phyloP scores from a whole-genome alignment of 2,329 filamentous ascomycete genomes.

The Claviceps sp. region DNA sequence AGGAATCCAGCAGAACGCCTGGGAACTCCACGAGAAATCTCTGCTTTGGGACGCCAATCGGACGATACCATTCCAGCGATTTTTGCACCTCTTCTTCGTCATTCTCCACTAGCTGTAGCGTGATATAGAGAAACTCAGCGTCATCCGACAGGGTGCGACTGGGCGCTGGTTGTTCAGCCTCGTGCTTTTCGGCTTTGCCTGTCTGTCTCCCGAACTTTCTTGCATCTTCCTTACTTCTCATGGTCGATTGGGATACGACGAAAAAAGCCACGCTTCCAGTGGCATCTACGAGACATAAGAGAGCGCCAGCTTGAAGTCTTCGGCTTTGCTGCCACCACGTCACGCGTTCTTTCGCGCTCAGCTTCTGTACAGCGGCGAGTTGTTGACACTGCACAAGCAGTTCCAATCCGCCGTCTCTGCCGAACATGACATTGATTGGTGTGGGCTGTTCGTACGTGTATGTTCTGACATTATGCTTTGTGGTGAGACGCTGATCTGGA shows the following conservation, averaged over 20 bases:
- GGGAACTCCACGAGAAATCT: slow-evolving; percentile 46
- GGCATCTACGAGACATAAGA: slow-evolving; percentile 35
- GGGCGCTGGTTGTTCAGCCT: background rate
- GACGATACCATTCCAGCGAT: slow-evolving; percentile 17
- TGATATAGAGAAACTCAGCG: slow-evolving; percentile 15
- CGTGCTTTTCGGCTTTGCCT: slow-evolving; percentile 2
- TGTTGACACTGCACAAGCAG: slow-evolving; percentile 32
- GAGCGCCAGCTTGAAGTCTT: slow-evolving; percentile 32
- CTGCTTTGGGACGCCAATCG: slow-evolving; percentile 5
- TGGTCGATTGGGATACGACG: slow-evolving; percentile 18
- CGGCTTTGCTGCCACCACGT: slow-evolving; percentile 39
- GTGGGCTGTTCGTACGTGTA: slow-evolving; percentile 15
- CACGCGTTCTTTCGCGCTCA: slow-evolving; percentile 17
- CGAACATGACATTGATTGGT: slow-evolving; percentile 21
- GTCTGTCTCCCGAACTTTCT: slow-evolving; percentile 9
- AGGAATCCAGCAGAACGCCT: slow-evolving; percentile 42
- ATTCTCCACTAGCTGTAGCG: slow-evolving; percentile 16
- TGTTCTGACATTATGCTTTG: slow-evolving; percentile 16
- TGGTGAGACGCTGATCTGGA: background rate
- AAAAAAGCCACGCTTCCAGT: slow-evolving; percentile 27
- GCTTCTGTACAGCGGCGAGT: slow-evolving; percentile 17
- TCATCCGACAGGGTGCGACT: slow-evolving; percentile 19
- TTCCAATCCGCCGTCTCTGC: slow-evolving; percentile 27
- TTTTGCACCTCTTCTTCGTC: slow-evolving; percentile 9
- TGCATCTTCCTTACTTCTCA: slow-evolving; percentile 8